Conservation (phyloP, 1,284 basidiomycete genomes). For the Entoloma clypeatum region DNA sequence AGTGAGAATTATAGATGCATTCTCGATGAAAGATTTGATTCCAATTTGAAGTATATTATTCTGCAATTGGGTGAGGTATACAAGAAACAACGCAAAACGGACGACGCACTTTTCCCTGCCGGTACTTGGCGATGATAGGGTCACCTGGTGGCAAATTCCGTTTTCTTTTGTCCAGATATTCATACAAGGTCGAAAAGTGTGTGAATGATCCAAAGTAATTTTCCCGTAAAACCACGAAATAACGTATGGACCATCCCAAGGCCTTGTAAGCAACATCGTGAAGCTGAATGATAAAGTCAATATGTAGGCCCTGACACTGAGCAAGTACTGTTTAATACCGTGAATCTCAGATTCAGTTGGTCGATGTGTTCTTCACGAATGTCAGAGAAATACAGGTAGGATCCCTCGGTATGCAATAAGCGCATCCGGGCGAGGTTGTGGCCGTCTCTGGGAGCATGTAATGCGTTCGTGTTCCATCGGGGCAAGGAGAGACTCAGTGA, state of each 20-base stretch:
- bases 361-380: constrained; percentile 72
- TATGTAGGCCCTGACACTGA: not conserved
- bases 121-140: constrained; percentile 74
- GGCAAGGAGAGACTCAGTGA: constrained; percentile 66
- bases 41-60: constrained; percentile 79
- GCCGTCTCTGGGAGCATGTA: constrained; percentile 60
- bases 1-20: constrained; percentile 62
- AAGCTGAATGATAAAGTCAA: constrained; percentile 32
- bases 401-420: constrained; percentile 57
- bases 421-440: constrained; percentile 59
- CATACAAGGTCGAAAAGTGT: constrained; percentile 81
- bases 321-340: constrained; percentile 35
- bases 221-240: constrained; percentile 83
- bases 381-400: constrained; percentile 72
- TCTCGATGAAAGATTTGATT: constrained; percentile 53
- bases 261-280: constrained; percentile 61
- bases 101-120: constrained; percentile 61
- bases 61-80: constrained; percentile 36
- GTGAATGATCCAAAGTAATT: constrained; percentile 93
- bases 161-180: constrained; percentile 72
- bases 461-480: constrained; percentile 82
- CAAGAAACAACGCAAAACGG: constrained; percentile 8
- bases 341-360: constrained; percentile 67
- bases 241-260: constrained; percentile 83
- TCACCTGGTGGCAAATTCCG: constrained; percentile 67